A percentile compares a stretch with the other conserved stretches of the same genome.
Evolutionary conservation across 176 grass and related monocot genomes (phyloP).

Genomic region (Bonia amplexicaulis): DNA sequence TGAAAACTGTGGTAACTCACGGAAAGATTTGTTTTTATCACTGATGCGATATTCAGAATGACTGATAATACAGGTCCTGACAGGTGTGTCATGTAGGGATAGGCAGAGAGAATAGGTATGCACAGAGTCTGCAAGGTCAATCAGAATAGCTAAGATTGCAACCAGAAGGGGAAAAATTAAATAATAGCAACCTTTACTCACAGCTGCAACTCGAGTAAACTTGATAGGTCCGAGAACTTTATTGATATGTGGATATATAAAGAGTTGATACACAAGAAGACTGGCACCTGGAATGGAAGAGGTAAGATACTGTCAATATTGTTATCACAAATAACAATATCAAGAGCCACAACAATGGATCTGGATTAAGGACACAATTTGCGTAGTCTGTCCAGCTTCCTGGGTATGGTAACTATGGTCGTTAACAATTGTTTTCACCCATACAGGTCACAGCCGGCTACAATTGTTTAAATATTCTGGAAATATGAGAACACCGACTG

Average conservation of each 20-base stretch:
- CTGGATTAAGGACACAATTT: background rate
- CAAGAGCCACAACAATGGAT: background rate
- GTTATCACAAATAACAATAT: background rate
- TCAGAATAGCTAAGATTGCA: background rate
- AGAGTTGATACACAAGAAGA: slow-evolving; percentile 67
- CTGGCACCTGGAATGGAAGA: slow-evolving; percentile 46
- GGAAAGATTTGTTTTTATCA: slow-evolving; percentile 44
- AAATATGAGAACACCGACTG: background rate
- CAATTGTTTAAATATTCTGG: background rate
- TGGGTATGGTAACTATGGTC: background rate
- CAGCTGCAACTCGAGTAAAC: slow-evolving; percentile 50
- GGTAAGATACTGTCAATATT: background rate
- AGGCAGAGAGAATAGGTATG: slow-evolving; percentile 64
- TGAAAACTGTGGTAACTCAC: slow-evolving; percentile 48
- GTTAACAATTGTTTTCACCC: background rate
- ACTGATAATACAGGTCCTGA: slow-evolving; percentile 49
- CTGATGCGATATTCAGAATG: slow-evolving; percentile 45
- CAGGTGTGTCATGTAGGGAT: slow-evolving; percentile 56
- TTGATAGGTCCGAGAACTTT: slow-evolving; percentile 52
- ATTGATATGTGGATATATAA: slow-evolving; percentile 56
- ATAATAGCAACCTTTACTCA: slow-evolving; percentile 35
- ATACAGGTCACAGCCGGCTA: background rate
- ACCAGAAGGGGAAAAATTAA: slow-evolving; percentile 12
- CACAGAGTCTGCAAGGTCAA: slow-evolving; percentile 34
- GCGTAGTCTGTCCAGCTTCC: background rate